phyloP scores from a whole-genome alignment of 805 yeast genomes.

The Brettanomyces nanus region DNA sequence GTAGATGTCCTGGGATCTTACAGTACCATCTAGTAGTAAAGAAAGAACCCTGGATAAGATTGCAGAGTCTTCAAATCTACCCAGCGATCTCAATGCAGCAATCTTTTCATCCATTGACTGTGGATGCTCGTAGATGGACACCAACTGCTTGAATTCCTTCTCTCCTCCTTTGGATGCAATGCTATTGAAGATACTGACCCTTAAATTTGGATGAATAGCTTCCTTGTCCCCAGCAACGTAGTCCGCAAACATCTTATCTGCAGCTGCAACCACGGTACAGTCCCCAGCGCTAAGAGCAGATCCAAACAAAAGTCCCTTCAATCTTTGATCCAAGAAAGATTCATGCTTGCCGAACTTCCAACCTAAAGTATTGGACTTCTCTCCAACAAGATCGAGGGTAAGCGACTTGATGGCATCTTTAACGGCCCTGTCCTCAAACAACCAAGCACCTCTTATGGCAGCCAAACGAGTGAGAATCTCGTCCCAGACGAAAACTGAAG shows the following conservation, averaged over 20 bases:
- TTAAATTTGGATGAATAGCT: constrained; percentile 38
- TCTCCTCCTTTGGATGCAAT: constrained; percentile 32
- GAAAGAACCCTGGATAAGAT: constrained; percentile 32
- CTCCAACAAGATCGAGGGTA: constrained; percentile 20
- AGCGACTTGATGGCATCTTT: constrained; percentile 27
- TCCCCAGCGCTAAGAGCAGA: constrained; percentile 35
- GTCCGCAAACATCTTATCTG: constrained; percentile 20
- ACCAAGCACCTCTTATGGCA: constrained; percentile 22
- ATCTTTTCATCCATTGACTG: constrained; percentile 51
- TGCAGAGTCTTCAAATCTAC: constrained; percentile 33
- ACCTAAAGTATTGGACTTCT: constrained; percentile 43
- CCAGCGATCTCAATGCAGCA: constrained; percentile 46
- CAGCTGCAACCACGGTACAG: constrained; percentile 27
- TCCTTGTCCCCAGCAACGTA: constrained; percentile 20
- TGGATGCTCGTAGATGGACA: constrained; percentile 41
- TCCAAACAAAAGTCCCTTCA: constrained; percentile 35
- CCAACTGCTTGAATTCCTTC: constrained; percentile 32
- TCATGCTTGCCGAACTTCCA: constrained; percentile 84
- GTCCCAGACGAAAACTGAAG: constrained; percentile 48
- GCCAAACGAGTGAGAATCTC: constrained; percentile 39
- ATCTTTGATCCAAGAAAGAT: constrained; percentile 26
- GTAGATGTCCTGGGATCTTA: constrained; percentile 38
- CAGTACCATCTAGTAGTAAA: constrained; percentile 58
- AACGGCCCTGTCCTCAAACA: constrained; percentile 32
- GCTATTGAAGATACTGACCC: constrained; percentile 35